Percentiles rank a stretch among this genome's conserved stretches.
phyloP scores from a whole-genome alignment of 1,139 yeast genomes.

The Zygosaccharomyces pseudobailii region DNA sequence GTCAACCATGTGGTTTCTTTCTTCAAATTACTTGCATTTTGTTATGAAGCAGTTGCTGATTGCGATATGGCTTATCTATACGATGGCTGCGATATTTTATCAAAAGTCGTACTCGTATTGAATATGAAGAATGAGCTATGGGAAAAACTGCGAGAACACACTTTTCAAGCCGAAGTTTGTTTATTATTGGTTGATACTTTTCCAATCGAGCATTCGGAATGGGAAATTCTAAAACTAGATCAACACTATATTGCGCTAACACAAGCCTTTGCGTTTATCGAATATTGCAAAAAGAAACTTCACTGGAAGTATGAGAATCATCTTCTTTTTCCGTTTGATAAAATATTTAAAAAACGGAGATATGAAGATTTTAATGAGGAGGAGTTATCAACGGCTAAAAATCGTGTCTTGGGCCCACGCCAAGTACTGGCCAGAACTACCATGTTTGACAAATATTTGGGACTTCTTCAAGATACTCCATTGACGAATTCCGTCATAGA shows the following conservation, averaged over 20 bases:
- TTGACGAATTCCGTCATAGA: conserved; percentile 21
- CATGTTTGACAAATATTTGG: conserved; percentile 26
- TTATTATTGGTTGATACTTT: conserved; percentile 19
- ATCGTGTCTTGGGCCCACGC: conserved; percentile 9
- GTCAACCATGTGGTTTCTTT: conserved; percentile 27
- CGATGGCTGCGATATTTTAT: conserved; percentile 22
- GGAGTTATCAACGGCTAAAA: conserved; percentile 1
- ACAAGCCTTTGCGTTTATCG: conserved; percentile 19
- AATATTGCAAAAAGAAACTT: conserved; percentile 13
- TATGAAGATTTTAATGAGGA: conserved; percentile 30
- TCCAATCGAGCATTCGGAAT: conserved; percentile 18
- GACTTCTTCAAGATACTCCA: conserved; percentile 12
- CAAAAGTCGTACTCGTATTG: conserved; percentile 15
- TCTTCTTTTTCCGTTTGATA: conserved; percentile 21
- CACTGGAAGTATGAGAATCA: conserved; percentile 22
- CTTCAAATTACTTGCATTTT: conserved; percentile 24
- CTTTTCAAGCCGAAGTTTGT: conserved; percentile 18
- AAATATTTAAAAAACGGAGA: conserved; percentile 25
- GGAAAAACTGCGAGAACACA: conserved; percentile 17
- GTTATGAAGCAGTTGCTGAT: conserved; percentile 10
- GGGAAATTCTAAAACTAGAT: conserved; percentile 22
- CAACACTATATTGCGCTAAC: conserved; percentile 11
- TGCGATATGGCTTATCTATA: conserved; percentile 11
- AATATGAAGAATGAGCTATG: conserved; percentile 17
- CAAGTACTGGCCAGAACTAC: conserved; percentile 10